Conservation (phyloP, 192 early-diverging fungal genomes). For the Powellomyces hirtus region DNA sequence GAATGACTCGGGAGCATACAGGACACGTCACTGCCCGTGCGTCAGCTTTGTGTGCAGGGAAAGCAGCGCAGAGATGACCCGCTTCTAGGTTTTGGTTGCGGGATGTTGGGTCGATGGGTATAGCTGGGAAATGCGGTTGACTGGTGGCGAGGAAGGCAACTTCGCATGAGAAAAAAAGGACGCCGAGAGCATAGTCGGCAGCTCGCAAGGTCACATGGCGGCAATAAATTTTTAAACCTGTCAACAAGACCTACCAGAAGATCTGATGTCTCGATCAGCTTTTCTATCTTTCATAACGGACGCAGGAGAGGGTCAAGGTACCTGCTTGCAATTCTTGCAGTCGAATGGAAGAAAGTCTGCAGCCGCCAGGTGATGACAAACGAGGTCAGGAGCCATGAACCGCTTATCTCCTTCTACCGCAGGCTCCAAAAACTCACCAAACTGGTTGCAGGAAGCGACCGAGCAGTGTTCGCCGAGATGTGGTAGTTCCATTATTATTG, state of each 20-base stretch:
- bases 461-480: conserved; percentile 22
- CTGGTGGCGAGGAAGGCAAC: neutral
- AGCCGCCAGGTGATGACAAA: neutral
- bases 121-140: neutral
- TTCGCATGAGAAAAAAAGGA: neutral
- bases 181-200: neutral
- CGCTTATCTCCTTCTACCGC: neutral
- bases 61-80: neutral
- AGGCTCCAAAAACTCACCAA: neutral
- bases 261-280: neutral
- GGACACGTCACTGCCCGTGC: conserved; percentile 58
- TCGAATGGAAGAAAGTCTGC: conserved; percentile 18
- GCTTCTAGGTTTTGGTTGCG: neutral
- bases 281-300: no score
- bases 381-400: neutral
- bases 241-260: neutral
- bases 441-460: conserved; percentile 2
- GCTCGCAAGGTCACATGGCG: neutral
- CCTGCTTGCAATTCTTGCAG: conserved; percentile 9
- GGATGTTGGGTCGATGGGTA: neutral
- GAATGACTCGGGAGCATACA: conserved; percentile 71
- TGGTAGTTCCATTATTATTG: conserved; percentile 25
- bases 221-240: neutral
- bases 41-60: conserved; percentile 25
- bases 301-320: no score